phyloP scores from a whole-genome alignment of 1,139 yeast species.

The Blastobotrys capitulatus region DNA sequence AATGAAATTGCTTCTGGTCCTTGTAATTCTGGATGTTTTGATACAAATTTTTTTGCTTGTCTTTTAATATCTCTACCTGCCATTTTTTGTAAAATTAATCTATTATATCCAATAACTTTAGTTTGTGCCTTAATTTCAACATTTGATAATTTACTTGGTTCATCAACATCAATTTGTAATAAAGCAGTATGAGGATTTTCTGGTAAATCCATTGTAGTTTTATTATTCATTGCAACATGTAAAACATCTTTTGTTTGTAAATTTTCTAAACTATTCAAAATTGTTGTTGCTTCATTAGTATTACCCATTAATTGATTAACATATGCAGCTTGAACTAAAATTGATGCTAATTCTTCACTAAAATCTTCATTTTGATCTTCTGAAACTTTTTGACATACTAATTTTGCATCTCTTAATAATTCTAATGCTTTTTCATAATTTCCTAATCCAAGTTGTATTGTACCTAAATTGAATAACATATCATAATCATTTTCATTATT shows the following conservation, averaged over 20 bases:
- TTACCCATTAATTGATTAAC: constrained; percentile 49
- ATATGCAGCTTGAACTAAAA: constrained; percentile 64
- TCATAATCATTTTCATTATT: constrained; percentile 43
- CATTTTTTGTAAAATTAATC: constrained; percentile 23
- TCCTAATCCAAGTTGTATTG: constrained; percentile 45
- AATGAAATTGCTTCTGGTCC: constrained; percentile 13
- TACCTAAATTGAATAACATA: constrained; percentile 62
- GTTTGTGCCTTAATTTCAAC: constrained; percentile 21
- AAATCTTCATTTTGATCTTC: constrained; percentile 40
- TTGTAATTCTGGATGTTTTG: constrained; percentile 12
- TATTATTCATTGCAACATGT: constrained; percentile 22
- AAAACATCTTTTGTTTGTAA: constrained; percentile 10
- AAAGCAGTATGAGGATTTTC: constrained; percentile 19
- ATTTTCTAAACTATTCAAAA: constrained; percentile 31
- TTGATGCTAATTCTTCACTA: constrained; percentile 50
- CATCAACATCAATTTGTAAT: constrained; percentile 22
- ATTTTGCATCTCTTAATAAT: constrained; percentile 47
- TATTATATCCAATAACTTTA: constrained; percentile 22
- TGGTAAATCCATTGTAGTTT: constrained; percentile 16
- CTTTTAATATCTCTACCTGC: constrained; percentile 23
- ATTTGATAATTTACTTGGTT: constrained; percentile 13
- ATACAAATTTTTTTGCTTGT: constrained; percentile 16
- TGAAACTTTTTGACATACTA: constrained; percentile 38
- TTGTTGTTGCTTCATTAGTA: constrained; percentile 38
- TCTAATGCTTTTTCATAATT: constrained; percentile 42